A percentile compares a stretch with the other conserved stretches of the same genome.
phyloP scores from a whole-genome alignment of 176 grass and related monocot species.

The Areca catechu region DNA sequence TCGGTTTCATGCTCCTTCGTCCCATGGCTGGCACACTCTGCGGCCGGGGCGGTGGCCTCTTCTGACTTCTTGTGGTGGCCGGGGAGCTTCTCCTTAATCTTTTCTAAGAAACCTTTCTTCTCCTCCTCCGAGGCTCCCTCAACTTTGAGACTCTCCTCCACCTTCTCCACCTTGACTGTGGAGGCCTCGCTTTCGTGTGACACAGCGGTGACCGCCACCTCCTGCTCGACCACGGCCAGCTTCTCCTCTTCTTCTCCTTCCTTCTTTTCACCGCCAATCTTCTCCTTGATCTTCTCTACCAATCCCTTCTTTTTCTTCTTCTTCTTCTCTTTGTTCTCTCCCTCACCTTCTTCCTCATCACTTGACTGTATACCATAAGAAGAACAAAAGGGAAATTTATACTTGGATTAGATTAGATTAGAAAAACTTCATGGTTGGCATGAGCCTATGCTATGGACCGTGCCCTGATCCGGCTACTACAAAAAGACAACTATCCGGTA shows the following conservation, averaged over 20 bases:
- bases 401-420: too few species aligned
- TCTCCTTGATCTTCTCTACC: conserved; percentile 86
- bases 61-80: conserved; percentile 53
- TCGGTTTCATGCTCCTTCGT: conserved; percentile 23
- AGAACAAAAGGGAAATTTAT: background rate
- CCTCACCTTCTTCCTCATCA: conserved; percentile 74
- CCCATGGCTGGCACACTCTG: background rate
- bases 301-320: conserved; percentile 94
- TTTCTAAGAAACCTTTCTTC: conserved; percentile 92
- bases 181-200: conserved; percentile 28
- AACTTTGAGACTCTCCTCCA: conserved; percentile 26
- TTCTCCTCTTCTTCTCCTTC: conserved; percentile 21
- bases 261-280: conserved; percentile 47
- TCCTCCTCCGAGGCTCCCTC: conserved; percentile 34
- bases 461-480: too few species aligned
- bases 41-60: conserved; percentile 12
- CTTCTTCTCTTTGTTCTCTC: conserved; percentile 67
- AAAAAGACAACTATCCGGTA: too few species aligned
- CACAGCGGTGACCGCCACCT: background rate
- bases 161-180: conserved; percentile 42
- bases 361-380: conserved; percentile 42
- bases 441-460: too few species aligned
- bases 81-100: conserved; percentile 97
- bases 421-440: too few species aligned
- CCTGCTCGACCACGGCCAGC: conserved; percentile 1